Evolutionary conservation across 768 basidiomycete species (phyloP).

Genomic region (Calvatia gigantea): DNA sequence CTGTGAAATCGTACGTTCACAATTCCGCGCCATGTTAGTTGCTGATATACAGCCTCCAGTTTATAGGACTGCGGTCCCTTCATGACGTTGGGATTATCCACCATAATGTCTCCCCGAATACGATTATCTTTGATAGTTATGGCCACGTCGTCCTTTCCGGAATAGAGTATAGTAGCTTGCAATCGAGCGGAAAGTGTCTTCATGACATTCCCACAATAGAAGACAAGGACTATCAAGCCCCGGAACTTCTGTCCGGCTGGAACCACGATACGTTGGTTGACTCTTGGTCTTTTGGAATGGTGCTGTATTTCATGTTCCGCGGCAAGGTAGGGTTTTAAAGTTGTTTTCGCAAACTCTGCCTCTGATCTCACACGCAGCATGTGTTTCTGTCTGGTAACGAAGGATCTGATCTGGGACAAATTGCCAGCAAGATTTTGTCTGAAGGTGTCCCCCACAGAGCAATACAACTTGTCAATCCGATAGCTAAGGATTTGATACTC

Average conservation of each 20-base stretch:
- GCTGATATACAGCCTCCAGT: conserved; percentile 22
- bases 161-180: conserved; percentile 29
- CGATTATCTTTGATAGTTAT: conserved; percentile 36
- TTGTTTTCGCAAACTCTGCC: neutral
- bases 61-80: conserved; percentile 38
- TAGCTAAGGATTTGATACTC: conserved; percentile 39
- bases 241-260: conserved; percentile 57
- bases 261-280: conserved; percentile 48
- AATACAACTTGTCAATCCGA: conserved; percentile 24
- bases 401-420: neutral
- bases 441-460: conserved; percentile 13
- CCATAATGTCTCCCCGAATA: conserved; percentile 40
- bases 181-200: conserved; percentile 13
- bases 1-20: conserved; percentile 42
- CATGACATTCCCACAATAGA: neutral
- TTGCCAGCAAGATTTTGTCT: neutral
- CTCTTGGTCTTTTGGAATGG: conserved; percentile 56
- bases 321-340: conserved; percentile 33
- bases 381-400: conserved; percentile 29
- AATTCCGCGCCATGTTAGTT: neutral
- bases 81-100: conserved; percentile 47
- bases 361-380: conserved; percentile 28
- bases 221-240: conserved; percentile 36
- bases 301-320: conserved; percentile 47
- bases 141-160: conserved; percentile 47